Evolutionary conservation across 345 rosid species (phyloP), one percentile per base, ranked within the genome.

Genomic region (Noccaea caerulescens): DNA sequence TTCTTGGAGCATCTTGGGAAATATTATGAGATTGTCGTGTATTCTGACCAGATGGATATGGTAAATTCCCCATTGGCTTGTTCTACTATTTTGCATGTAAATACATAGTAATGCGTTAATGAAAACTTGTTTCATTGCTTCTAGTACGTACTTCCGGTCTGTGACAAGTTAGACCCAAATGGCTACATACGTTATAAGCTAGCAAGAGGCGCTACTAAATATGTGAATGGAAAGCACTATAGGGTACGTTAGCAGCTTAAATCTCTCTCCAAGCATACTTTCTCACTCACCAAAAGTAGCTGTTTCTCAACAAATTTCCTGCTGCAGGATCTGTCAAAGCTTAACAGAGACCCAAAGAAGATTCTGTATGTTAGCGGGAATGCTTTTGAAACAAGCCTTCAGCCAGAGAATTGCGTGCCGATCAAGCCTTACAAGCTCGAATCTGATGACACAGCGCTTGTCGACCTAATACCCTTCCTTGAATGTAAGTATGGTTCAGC

Each of bases 391-490:
- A 60, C 87, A 18, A 73, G 84, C 76, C 97, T 95, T 77, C 99
- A 92, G 85, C 97, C 88, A 33, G 99, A 95, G 81, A 92, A 95
- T 60, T 79, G 80, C 58, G 80, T 95, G 53, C 93, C 89, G 30
- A 82, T 95, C 63, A 83, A 85, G 80, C 91, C 99, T 34, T 92
- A 86, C 81, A 84, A 82, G 79, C 88, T 87, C 0, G 91, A 92
- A 66, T n/a, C 70, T 14, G 93, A 85, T 10, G 99, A 95, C 79
- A 90, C 98, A 2, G 84, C 88, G 49, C 98, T 95, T 64, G 30
- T 95, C 76, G 98, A 95, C 75, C 97, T 95, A 52, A 89, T 95
- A 81, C 99, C 98, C 5, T 95, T 92, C 75, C 98, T 95, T 56
- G 98, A 95, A 78, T 95, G 99, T 92, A 77, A 83, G 88, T 73